A percentile compares a stretch with the other conserved stretches of the same genome.
Evolutionary conservation across 352 stramenopile species (phyloP).

Genomic region (Phytophthora ramorum): DNA sequence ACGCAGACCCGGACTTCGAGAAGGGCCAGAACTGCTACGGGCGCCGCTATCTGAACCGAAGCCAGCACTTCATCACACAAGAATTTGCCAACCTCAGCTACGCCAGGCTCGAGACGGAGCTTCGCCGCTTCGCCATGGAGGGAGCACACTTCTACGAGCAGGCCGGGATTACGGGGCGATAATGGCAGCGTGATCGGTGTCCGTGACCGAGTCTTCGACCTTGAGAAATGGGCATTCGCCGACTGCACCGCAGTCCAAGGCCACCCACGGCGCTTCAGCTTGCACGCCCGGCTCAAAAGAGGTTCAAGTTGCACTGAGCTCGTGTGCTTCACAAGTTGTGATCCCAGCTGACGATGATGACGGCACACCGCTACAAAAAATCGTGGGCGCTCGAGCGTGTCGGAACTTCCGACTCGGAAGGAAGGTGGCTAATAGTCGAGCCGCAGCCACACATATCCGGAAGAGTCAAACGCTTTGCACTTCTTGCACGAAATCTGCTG

Average conservation of each 20-base stretch:
- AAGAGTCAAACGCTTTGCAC: not conserved
- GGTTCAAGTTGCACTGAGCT: not conserved
- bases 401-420: not conserved
- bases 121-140: constrained; percentile 43
- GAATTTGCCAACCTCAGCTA: constrained; percentile 43
- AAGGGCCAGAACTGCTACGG: constrained; percentile 66
- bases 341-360: constrained; percentile 1
- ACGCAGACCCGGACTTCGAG: constrained; percentile 44
- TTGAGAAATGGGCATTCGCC: not conserved
- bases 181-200: not conserved
- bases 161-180: constrained; percentile 24
- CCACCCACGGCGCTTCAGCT: not conserved
- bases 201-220: not conserved
- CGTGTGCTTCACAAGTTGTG: not conserved
- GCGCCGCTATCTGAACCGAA: constrained; percentile 37
- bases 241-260: not conserved
- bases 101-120: constrained; percentile 35
- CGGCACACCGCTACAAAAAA: not conserved
- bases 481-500: not conserved
- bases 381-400: not conserved
- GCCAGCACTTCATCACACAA: constrained; percentile 44
- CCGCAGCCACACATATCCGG: not conserved
- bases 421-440: not conserved
- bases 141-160: constrained; percentile 34
- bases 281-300: not conserved